These are phyloP conservation scores for Hericium coralloides DNA, from an alignment of 768 basidiomycete genomes.

Conservation along the genomic window DNA sequence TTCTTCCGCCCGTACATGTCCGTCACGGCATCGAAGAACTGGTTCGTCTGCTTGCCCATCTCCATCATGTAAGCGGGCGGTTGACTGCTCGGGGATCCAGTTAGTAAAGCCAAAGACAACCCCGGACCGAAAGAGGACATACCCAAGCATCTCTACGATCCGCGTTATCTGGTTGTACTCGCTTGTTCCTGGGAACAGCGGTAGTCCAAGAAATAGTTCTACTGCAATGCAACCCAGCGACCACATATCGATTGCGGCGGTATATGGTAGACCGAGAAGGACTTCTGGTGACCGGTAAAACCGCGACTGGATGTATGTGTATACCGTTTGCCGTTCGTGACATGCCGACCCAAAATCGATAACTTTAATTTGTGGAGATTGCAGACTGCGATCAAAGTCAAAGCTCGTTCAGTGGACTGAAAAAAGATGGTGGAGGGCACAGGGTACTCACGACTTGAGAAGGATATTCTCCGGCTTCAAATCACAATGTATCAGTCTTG, in stretches of 20 bases:
- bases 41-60: slow-evolving; percentile 87
- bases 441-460: slow-evolving; percentile 70
- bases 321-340: slow-evolving; percentile 98
- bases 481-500: slow-evolving; percentile 95
- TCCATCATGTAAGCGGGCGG: slow-evolving; percentile 93
- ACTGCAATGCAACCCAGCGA: slow-evolving; percentile 97
- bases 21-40: slow-evolving; percentile 83
- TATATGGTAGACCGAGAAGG: slow-evolving; percentile 89
- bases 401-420: slow-evolving; percentile 4
- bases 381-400: slow-evolving; percentile 45
- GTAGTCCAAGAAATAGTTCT: slow-evolving; percentile 92
- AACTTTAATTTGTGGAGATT: slow-evolving; percentile 97
- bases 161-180: slow-evolving; percentile 98
- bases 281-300: slow-evolving; percentile 99
- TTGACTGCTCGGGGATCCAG: slow-evolving; percentile 37
- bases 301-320: slow-evolving; percentile 98
- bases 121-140: slow-evolving; percentile 22
- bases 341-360: slow-evolving; percentile 99
- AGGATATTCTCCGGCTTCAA: slow-evolving; percentile 98
- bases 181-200: slow-evolving; percentile 96
- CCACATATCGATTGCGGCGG: slow-evolving; percentile 98
- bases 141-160: slow-evolving; percentile 99
- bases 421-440: slow-evolving; percentile 10
- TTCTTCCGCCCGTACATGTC: slow-evolving; percentile 76
- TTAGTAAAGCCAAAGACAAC: slow-evolving; percentile 4